Percentiles rank a stretch among this genome's conserved stretches.
Conservation (phyloP, 768 basidiomycete genomes). For the Phylloporus sp. region DNA sequence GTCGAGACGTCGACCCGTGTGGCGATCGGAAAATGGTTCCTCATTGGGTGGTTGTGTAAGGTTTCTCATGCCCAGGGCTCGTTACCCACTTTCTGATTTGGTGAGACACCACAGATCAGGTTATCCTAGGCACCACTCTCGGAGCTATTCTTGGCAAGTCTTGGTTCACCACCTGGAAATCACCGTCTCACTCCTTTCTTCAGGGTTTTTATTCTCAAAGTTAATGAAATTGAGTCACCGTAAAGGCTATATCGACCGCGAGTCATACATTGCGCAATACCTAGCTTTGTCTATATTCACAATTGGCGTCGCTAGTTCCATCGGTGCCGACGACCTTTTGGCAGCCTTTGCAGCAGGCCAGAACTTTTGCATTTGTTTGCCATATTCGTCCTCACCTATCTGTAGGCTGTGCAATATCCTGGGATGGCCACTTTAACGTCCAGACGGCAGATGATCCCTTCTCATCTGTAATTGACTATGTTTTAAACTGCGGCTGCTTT, state of each 20-base stretch:
- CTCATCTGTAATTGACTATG: constrained; percentile 85
- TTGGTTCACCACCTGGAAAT: neutral
- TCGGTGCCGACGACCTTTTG: constrained; percentile 85
- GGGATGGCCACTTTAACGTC: constrained; percentile 81
- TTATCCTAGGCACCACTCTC: constrained; percentile 67
- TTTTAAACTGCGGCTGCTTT: constrained; percentile 78
- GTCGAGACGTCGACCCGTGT: constrained; percentile 57
- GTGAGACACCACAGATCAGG: constrained; percentile 56
- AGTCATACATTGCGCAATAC: constrained; percentile 87
- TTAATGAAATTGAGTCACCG: constrained; percentile 68
- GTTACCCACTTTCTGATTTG: neutral
- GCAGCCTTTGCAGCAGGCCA: constrained; percentile 82
- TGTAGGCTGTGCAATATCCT: constrained; percentile 81
- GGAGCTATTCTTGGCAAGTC: constrained; percentile 52
- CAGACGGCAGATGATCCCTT: constrained; percentile 85
- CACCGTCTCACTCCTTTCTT: neutral
- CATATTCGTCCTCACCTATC: neutral
- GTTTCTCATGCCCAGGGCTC: neutral
- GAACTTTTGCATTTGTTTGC: constrained; percentile 3
- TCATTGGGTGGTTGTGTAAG: constrained; percentile 75
- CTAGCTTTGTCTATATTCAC: constrained; percentile 69
- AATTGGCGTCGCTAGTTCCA: constrained; percentile 71
- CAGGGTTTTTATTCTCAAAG: constrained; percentile 65
- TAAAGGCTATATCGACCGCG: constrained; percentile 66
- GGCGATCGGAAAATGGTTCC: constrained; percentile 82